Base-by-base conservation (phyloP, 2,329 filamentous ascomycete species). In the Fusarium anguioides region DNA sequence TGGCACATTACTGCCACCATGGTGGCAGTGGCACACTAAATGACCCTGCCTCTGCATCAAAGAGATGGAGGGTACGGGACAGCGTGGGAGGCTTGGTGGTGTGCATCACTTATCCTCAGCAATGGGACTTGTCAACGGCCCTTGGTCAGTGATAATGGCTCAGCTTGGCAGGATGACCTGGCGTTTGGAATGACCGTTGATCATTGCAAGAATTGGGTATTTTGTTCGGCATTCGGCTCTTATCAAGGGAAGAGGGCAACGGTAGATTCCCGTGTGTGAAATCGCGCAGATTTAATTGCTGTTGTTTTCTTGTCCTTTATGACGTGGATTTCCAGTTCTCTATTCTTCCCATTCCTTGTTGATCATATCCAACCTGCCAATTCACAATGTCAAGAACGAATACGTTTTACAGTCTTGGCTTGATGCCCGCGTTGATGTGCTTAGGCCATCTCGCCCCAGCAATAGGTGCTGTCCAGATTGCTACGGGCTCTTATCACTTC, bases 371-470 rank as follows among this genome's bases (percentile, higher is more conserved):
- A 29, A 3, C 6, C 14, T 6, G 8, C n/a, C 7, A 14, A 15
- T 14, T 12, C 35, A 24, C 6, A 0, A 63, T 63, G 60, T 60
- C 60, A 24, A 36, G 56, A 2, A 46, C 15, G 12, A 27, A 63
- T 51, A 63, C 56, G 7, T 61, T 63, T 6, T 46, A 63, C 27
- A 63, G 60, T 26, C 49, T 63, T 26, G 56, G 56, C 6, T 24
- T 63, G 31, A 63, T 63, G 60, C 60, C 60, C 26, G 49, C 45
- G 3, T 11, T 63, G 18, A 63, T 63, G 60, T 56, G 60, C 3
- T 14, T 63, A 18, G 60, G 60, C 4, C 60, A 63, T 26, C 20
- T 63, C 12, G 39, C 56, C 18, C 60, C 60, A 6, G 56, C 56
- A 5, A 42, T 63, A 45, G 60, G 60, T n/a, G 60, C 60, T 8